Percentiles rank a stretch among this genome's conserved stretches.
Conservation (phyloP, 2,329 filamentous ascomycete species). For the Daldinia eschscholtzii region DNA sequence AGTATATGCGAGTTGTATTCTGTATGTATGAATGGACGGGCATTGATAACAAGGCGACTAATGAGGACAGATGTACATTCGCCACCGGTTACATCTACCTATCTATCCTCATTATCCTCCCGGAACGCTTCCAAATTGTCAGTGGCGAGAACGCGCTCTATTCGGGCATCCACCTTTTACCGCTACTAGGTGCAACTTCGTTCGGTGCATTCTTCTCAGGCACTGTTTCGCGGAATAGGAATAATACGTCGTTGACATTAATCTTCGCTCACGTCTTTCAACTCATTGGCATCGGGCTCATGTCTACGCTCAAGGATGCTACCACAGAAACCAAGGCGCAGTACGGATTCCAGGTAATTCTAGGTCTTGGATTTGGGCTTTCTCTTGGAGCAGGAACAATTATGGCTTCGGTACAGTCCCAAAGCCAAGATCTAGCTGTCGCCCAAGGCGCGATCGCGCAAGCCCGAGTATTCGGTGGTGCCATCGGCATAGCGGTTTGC, state of each 20-base stretch:
- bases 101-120: conserved; percentile 68
- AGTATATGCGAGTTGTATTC: conserved; percentile 64
- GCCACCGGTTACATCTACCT: conserved; percentile 70
- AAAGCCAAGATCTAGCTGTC: conserved; percentile 64
- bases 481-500: conserved; percentile 69
- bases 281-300: conserved; percentile 64
- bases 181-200: conserved; percentile 69
- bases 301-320: conserved; percentile 59
- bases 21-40: conserved; percentile 55
- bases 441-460: conserved; percentile 72
- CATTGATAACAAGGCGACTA: conserved; percentile 10
- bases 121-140: conserved; percentile 71
- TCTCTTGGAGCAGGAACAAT: conserved; percentile 69
- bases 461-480: conserved; percentile 70
- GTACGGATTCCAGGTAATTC: conserved; percentile 68
- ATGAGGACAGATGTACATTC: conserved; percentile 62
- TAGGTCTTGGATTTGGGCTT: conserved; percentile 71
- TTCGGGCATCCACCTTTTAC: conserved; percentile 69
- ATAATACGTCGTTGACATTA: conserved; percentile 66
- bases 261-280: conserved; percentile 64
- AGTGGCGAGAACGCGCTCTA: conserved; percentile 65
- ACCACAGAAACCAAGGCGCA: conserved; percentile 56
- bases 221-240: conserved; percentile 64
- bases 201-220: conserved; percentile 69
- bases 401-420: conserved; percentile 66